Base-by-base conservation (phyloP, 2,329 filamentous ascomycete genomes). In the Fonsecaea monophora region DNA sequence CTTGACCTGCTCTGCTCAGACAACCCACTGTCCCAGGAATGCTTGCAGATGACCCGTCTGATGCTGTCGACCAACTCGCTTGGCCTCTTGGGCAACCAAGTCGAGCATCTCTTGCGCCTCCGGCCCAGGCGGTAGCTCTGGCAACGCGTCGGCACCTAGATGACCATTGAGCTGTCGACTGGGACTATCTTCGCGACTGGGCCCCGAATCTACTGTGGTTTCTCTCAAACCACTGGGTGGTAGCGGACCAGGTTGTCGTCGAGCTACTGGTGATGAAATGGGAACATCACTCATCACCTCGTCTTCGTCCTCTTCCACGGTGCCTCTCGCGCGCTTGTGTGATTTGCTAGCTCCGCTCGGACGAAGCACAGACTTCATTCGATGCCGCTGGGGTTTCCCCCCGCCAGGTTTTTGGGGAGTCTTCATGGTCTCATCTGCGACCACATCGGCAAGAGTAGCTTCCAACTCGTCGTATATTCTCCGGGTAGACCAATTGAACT, bases 361-460 rank as follows among this genome's bases (percentile, higher is more conserved):
- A 6, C 81, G 79, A 12, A 82, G 74, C 2, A 82, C 78, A 1
- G 81, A 82, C 71, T 81, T 82, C 64, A 72, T 71, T 30, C 71
- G 70, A 63, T 73, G 71, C 32, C 66, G 65, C 62, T 73, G 70
- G 40, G 69, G 69, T 35, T 60, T 60, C 25, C 34, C 53, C 21
- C 21, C 53, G 32, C 48, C 59, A 3, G 62, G 53, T 60, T 70
- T 72, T 21, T 66, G 66, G 0, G 71, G 70, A 8, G 71, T 73
- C 48, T 64, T 68, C 42, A 72, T 67, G 32, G 68, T 64, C n/a
- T 73, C 70, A 10, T 70, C 70, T 4, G 71, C 71, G 12, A 73
- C 66, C 64, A 72, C 71, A 9, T 69, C 71, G 2, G 71, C 71
- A 12, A 73, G 54, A 3, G 70, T 73, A 60, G 71, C 70, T 65